Evolutionary conservation across 2,329 filamentous ascomycete genomes (phyloP).

Genomic region (Neoscytalidium dimidiatum): DNA sequence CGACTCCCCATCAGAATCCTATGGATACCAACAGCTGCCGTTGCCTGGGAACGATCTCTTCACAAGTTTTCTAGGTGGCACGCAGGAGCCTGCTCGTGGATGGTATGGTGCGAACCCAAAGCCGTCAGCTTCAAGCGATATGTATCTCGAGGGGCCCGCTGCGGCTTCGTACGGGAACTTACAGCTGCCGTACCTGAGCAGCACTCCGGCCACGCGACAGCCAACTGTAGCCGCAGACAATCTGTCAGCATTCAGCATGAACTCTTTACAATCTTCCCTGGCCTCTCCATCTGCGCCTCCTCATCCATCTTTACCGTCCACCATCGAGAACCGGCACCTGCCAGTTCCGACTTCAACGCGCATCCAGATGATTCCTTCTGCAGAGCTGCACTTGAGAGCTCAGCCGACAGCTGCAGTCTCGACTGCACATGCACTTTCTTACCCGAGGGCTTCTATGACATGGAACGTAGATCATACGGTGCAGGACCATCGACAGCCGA

Average conservation of each 20-base stretch:
- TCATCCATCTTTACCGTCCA: not conserved
- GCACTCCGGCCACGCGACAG: conserved; percentile 4
- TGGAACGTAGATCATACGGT: conserved; percentile 25
- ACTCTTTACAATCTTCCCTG: conserved; percentile 15
- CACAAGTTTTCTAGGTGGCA: not conserved
- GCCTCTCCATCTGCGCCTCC: not conserved
- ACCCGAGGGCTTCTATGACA: conserved; percentile 27
- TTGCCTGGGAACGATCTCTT: not conserved
- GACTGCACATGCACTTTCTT: conserved; percentile 13
- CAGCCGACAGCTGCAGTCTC: conserved; percentile 4
- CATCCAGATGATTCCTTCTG: not conserved
- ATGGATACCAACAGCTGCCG: conserved; percentile 14
- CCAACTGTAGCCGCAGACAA: conserved; percentile 6
- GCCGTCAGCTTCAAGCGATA: not conserved
- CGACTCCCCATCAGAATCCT: conserved; percentile 10
- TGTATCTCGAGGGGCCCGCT: conserved; percentile 6
- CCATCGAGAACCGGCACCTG: conserved; percentile 13
- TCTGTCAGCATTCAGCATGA: conserved; percentile 19
- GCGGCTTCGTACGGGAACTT: conserved; percentile 4
- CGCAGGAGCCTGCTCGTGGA: not conserved
- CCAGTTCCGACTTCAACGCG: conserved; percentile 15
- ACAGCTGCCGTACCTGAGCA: conserved; percentile 15
- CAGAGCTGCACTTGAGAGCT: not conserved
- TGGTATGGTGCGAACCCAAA: conserved; percentile 13
- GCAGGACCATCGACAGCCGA: not conserved